Evolutionary conservation across 768 basidiomycete species (phyloP).

Genomic region (Leucosporidium creatinivorum): DNA sequence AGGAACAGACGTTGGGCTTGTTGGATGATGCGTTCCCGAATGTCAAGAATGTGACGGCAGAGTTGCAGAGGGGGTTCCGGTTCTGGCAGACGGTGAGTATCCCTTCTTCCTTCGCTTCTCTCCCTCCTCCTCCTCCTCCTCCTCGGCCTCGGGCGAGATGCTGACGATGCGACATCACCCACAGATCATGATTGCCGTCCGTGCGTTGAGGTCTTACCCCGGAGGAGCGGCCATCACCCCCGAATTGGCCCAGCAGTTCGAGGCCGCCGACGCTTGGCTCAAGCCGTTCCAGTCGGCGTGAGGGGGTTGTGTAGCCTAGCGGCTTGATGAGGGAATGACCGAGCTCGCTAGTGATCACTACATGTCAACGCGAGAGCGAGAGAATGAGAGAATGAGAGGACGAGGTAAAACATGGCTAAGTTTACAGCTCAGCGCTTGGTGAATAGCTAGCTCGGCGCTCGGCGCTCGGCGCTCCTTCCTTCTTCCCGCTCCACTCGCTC

Average conservation of each 20-base stretch:
- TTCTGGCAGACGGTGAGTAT: conserved; percentile 94
- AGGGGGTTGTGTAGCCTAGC: no score
- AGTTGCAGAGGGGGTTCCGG: conserved; percentile 92
- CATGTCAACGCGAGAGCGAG: no score
- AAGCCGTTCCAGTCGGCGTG: conserved; percentile 48
- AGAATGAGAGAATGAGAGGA: no score
- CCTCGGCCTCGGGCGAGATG: no score
- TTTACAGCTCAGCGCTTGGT: no score
- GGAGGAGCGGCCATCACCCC: conserved; percentile 69
- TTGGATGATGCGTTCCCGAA: conserved; percentile 90
- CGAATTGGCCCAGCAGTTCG: conserved; percentile 91
- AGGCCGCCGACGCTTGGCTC: conserved; percentile 89
- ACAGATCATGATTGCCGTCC: conserved; percentile 78
- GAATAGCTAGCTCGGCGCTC: no score
- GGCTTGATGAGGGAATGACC: no score
- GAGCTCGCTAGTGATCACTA: no score
- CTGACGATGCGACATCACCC: no score
- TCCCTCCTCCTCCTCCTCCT: conserved; percentile 11
- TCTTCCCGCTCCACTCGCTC: no score
- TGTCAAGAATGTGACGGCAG: conserved; percentile 73
- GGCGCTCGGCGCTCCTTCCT: no score
- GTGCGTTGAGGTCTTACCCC: conserved; percentile 58
- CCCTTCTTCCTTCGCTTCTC: neutral
- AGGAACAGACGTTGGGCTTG: conserved; percentile 77
- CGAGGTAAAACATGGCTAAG: no score